A percentile compares a stretch with the other conserved stretches of the same genome.
Evolutionary conservation across 2,329 filamentous ascomycete genomes (phyloP).

Genomic region (Endothia cerciana): DNA sequence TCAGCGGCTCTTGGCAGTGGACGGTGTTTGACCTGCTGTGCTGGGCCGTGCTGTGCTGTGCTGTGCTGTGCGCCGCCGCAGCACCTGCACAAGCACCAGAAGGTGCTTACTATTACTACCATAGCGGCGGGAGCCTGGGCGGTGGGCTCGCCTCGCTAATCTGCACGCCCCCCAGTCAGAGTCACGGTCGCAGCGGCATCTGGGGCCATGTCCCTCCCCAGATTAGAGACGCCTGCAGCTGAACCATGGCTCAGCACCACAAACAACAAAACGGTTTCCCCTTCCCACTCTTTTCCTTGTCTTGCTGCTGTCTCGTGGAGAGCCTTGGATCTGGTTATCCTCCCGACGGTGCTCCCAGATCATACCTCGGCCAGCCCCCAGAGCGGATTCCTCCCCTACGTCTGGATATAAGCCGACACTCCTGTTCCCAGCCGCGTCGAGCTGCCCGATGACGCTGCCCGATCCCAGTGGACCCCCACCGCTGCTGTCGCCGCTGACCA

Average conservation of each 20-base stretch:
- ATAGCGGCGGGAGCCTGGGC: background rate
- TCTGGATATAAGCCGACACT: too few species aligned
- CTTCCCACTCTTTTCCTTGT: background rate
- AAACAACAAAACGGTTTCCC: background rate
- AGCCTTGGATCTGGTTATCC: too few species aligned
- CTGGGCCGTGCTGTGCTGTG: too few species aligned
- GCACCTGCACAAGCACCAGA: background rate
- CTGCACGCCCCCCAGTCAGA: background rate
- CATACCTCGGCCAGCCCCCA: too few species aligned
- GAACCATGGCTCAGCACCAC: background rate
- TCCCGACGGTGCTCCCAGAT: too few species aligned
- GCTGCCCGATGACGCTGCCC: constrained; percentile 24
- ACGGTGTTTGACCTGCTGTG: too few species aligned
- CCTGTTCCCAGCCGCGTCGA: background rate
- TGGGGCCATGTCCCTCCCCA: background rate
- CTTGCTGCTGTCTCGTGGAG: too few species aligned
- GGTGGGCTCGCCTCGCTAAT: background rate
- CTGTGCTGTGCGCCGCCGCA: too few species aligned
- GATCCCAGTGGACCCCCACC: constrained; percentile 15
- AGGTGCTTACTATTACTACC: background rate
- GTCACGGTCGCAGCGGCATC: background rate
- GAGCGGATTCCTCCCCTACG: too few species aligned
- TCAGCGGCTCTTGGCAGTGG: too few species aligned
- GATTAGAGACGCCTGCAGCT: background rate
- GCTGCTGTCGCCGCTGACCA: constrained; percentile 8